Base-by-base conservation (phyloP, 805 yeast species). In the Tetrapisispora arboricola region DNA sequence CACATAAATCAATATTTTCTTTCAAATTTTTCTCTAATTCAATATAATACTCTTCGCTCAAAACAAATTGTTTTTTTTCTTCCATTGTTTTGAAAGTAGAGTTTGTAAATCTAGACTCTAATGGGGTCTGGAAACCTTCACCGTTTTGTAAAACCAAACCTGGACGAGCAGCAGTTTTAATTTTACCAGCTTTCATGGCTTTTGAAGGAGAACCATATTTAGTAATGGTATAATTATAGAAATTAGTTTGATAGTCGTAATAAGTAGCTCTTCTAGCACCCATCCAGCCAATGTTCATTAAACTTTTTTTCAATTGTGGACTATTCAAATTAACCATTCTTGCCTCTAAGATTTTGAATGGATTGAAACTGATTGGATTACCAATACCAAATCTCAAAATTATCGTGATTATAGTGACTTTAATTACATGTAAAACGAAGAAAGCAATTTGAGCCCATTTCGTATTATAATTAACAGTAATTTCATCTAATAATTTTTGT, bases 271-370 rank as follows among this genome's bases (percentile, higher is more conserved):
- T 78, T 61, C 79, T 81, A 19, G 92, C 73, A 40, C 96, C 95
- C n/a, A 96, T 86, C 97, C 97, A 92, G 37, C 97, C 97, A 49
- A 88, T 65, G 4, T 63, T 61, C 26, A 77, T 49, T 51, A 88
- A 71, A 44, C 73, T 67, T 19, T 60, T 57, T 47, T 54, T 68
- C 49, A 55, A 51, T 43, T 40, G 46, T 38, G 48, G 67, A 48
- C 55, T 58, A 39, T 61, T 61, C 17, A 34, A 24, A 12, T 55
- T 68, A 50, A 53, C 61, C 40, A 44, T 61, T 42, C 57, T 66
- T 49, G 57, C 57, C 47, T 50, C 41, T 40, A 58, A 55, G 30
- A 56, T 46, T 16, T 41, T 54, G 29, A 51, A 38, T 38, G 70
- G 73, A 53, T 67, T 71, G 48, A 78, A 55, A 7, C 76, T 64